Base-by-base conservation (phyloP, 805 yeast species). In the Zygotorulaspora chibaensis region DNA sequence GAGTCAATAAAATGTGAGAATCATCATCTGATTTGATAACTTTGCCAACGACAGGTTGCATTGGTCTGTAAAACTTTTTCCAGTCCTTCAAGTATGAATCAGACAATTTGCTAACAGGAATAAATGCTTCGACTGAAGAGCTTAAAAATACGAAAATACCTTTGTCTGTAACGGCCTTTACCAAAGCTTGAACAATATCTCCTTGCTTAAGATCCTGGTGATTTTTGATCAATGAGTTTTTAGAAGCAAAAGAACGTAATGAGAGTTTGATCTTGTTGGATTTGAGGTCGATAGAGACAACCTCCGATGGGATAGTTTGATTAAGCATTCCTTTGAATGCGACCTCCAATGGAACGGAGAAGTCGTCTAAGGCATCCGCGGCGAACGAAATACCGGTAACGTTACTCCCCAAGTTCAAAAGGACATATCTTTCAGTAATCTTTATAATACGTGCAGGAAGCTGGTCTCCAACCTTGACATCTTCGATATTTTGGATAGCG, bases 1-100 rank as follows among this genome's bases (percentile, higher is more conserved):
- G 70, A 1, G 96, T 84, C 72, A 91, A 66, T 53, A 84, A 75
- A 36, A 90, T 75, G 56, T 83, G 77, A 10, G 81, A 79, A 50
- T 81, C 84, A 25, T 73, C 76, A 30, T 76, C 77, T 47, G 84
- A 75, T 38, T 79, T 73, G 8, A 83, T 63, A 40, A 91, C 79
- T 61, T 84, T 86, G 55, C 91, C 96, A 39, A 72, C 59, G 8
- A 91, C 88, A 11, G 76, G 69, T 68, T 90, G 95, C 63, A 84
- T 80, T 23, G 79, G 74, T 51, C 75, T 74, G 75, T 75, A 87
- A 51, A 73, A 77, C 52, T 80, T 81, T 71, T 87, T 87, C 98
- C 98, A 91, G 47, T 91, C 95, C 57, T 83, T 84, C 60, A 88
- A 69, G 57, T 70, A 87, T 1, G 84, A 73, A 57, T 91, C 98